Percentiles rank a stretch among this genome's conserved stretches.
phyloP scores from a whole-genome alignment of 257 asterid genomes.

The Osmanthus fragrans region DNA sequence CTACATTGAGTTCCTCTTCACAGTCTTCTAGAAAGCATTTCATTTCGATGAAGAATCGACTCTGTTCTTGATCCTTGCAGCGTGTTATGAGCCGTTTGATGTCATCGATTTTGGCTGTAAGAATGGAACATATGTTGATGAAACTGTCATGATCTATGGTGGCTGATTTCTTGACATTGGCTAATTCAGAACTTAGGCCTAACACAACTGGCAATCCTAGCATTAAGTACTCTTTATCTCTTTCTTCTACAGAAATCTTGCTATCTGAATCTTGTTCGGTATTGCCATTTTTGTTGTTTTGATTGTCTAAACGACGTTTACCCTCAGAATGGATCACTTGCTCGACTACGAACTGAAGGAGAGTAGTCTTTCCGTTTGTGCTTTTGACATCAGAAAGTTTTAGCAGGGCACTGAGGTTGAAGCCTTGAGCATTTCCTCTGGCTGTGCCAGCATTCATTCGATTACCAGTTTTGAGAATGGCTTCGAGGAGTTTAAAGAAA shows the following conservation, averaged over 20 bases:
- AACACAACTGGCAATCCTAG: slow-evolving; percentile 56
- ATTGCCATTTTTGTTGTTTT: neutral
- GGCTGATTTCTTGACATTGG: slow-evolving; percentile 72
- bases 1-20: slow-evolving; percentile 59
- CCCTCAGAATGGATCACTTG: slow-evolving; percentile 79
- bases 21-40: slow-evolving; percentile 71
- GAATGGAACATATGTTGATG: slow-evolving; percentile 35
- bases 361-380: slow-evolving; percentile 72
- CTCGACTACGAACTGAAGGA: slow-evolving; percentile 79
- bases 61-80: slow-evolving; percentile 40
- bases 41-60: slow-evolving; percentile 53
- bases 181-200: slow-evolving; percentile 37
- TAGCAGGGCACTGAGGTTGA: slow-evolving; percentile 58
- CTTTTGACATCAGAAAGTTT: slow-evolving; percentile 71
- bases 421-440: slow-evolving; percentile 83
- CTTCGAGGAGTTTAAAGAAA: slow-evolving; percentile 75
- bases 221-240: slow-evolving; percentile 35
- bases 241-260: no score
- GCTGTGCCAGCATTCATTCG: slow-evolving; percentile 81
- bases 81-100: slow-evolving; percentile 36
- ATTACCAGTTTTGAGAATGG: slow-evolving; percentile 85
- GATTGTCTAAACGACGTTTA: slow-evolving; percentile 35
- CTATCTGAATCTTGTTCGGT: slow-evolving; percentile 22
- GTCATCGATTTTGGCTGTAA: slow-evolving; percentile 45
- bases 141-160: slow-evolving; percentile 50